Evolutionary conservation across 306 rosid genomes (phyloP).

Genomic region (Acacia melanoxylon): DNA sequence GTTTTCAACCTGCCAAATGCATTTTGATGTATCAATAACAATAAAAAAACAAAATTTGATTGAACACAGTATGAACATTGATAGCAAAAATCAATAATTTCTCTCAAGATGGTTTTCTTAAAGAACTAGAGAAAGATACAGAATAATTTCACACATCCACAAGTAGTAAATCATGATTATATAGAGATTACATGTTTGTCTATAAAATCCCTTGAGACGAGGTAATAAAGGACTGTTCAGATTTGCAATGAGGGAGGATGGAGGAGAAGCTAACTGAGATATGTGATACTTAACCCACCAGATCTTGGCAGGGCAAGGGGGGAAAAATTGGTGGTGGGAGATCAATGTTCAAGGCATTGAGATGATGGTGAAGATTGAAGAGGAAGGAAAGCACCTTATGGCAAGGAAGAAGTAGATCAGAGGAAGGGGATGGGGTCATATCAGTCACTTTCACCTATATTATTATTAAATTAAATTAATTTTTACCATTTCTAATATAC

Average conservation of each 20-base stretch:
- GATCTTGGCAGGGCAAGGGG: no score
- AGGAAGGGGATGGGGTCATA: background rate
- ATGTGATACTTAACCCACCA: background rate
- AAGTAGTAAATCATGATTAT: background rate
- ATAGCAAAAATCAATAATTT: slow-evolving; percentile 30
- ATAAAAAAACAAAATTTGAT: background rate
- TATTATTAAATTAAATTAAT: background rate
- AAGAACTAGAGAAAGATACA: background rate
- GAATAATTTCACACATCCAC: background rate
- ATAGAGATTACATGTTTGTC: background rate
- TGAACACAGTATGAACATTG: slow-evolving; percentile 12
- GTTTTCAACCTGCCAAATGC: slow-evolving; percentile 79
- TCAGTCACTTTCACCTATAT: background rate
- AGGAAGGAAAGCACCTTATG: background rate
- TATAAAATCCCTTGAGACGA: background rate
- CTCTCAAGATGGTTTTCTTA: background rate
- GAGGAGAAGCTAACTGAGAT: background rate
- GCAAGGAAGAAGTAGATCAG: background rate
- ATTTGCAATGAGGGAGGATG: background rate
- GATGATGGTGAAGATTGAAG: background rate
- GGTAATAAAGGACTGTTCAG: background rate
- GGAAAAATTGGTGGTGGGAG: background rate
- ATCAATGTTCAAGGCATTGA: background rate
- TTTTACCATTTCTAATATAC: background rate
- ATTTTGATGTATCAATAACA: background rate